phyloP scores from a whole-genome alignment of 2,329 filamentous ascomycete species.

The Colletotrichum chlorophyti region DNA sequence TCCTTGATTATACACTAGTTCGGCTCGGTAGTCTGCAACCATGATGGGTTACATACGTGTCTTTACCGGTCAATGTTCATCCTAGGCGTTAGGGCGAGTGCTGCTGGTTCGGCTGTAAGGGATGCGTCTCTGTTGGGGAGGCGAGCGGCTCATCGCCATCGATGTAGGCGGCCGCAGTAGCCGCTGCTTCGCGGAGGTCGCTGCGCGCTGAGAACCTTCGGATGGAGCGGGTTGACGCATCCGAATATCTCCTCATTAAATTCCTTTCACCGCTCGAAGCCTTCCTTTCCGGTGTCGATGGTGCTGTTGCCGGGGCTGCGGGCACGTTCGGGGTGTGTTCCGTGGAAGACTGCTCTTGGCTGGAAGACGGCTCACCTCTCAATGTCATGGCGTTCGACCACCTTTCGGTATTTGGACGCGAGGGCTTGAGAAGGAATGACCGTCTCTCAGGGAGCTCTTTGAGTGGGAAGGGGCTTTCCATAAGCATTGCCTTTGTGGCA shows the following conservation, averaged over 20 bases:
- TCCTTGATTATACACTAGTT: no score
- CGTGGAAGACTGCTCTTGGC: not conserved
- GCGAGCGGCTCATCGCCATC: slow-evolving; percentile 6
- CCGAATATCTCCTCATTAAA: slow-evolving; percentile 20
- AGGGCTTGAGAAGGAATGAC: slow-evolving; percentile 22
- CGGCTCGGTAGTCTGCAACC: no score
- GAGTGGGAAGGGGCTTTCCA: slow-evolving; percentile 18
- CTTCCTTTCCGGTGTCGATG: slow-evolving; percentile 12
- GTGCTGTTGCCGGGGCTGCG: slow-evolving; percentile 10
- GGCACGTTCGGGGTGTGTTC: not conserved
- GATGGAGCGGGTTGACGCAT: slow-evolving; percentile 18
- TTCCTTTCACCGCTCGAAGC: slow-evolving; percentile 7
- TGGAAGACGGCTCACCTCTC: slow-evolving; percentile 5
- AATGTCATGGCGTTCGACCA: slow-evolving; percentile 25
- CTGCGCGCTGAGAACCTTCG: slow-evolving; percentile 24
- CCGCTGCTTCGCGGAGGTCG: slow-evolving; percentile 20
- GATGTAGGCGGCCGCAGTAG: slow-evolving; percentile 21
- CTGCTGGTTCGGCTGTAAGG: slow-evolving; percentile 5
- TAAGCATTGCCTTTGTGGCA: slow-evolving; percentile 12
- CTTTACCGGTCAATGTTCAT: no score
- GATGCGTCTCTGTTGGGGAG: slow-evolving; percentile 17
- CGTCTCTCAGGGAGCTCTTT: slow-evolving; percentile 16
- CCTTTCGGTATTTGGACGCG: slow-evolving; percentile 12
- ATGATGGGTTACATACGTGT: no score
- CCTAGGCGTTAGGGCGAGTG: no score